Evolutionary conservation across 2,329 filamentous ascomycete species (phyloP), one percentile per base, ranked within the genome.

Genomic region (Fusarium equiseti): DNA sequence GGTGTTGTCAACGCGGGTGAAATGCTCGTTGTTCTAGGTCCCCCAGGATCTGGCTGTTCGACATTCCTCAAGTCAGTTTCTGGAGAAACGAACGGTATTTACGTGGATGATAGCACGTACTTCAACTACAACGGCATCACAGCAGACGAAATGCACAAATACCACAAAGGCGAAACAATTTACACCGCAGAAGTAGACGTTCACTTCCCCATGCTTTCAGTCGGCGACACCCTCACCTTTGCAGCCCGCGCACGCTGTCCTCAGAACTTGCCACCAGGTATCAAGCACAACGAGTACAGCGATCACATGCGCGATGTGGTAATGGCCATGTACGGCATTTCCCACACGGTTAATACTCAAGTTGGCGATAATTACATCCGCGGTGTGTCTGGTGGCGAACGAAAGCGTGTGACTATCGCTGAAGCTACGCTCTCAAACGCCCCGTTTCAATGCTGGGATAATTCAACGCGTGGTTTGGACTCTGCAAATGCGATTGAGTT

Each of bases 371-470:
- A 91, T 68, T 85, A 81, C 73, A 86, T 91, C 9, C 87, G 91
- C 40, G 92, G 92, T 77, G 90, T 95, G 1, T 92, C 89, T 43
- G 92, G 92, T 66, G 92, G 92, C 49, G 92, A 95, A 79, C 83
- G 92, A 26, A 94, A 94, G 78, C 90, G 92, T 73, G 91, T 93
- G 7, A 90, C 89, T 24, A 93, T 94, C 70, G 91, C 91, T 1
- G 92, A 94, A 78, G 92, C 91, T 0, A 81, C 84, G 0, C 79
- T 88, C n/a, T 86, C 85, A 7, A 82, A 82, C 26, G 84, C 85
- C 0, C 85, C 85, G 4, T 79, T 77, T 24, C 73, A 75, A 49
- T 78, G 77, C 51, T 78, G 77, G 76, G 77, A 78, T 12, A 79
- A 78, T 48, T 77, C 75, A 10, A 78, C 77, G 3, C 76, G 77